phyloP scores from a whole-genome alignment of 176 grass and related monocot genomes.

The Musa beccarii region DNA sequence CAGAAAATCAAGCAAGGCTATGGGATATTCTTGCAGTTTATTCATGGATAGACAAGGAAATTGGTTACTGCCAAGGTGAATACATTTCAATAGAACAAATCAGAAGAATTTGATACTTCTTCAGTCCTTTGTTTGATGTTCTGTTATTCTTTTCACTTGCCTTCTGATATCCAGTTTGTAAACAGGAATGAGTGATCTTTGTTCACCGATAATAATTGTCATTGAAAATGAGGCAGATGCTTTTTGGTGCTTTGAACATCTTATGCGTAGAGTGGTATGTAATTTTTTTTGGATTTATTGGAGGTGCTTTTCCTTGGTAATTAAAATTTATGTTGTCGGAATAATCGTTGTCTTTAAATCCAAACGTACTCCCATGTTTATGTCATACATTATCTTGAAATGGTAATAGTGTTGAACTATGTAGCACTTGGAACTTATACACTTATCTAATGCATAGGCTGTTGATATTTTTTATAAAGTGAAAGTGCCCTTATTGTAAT shows the following conservation, averaged over 20 bases:
- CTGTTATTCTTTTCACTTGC: too few relatives aligned
- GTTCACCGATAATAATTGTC: constrained; percentile 85
- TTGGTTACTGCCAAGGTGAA: constrained; percentile 90
- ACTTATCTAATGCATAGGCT: too few relatives aligned
- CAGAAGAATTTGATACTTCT: too few relatives aligned
- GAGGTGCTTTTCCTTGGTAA: constrained; percentile 9
- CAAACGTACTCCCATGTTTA: too few relatives aligned
- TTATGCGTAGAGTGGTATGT: constrained; percentile 91
- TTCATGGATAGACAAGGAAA: constrained; percentile 90
- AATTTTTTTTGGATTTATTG: not conserved
- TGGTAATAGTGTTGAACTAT: too few relatives aligned
- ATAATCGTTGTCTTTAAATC: too few relatives aligned
- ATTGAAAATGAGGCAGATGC: constrained; percentile 96
- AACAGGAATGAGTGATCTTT: constrained; percentile 98
- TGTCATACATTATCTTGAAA: too few relatives aligned
- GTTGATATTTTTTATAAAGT: too few relatives aligned
- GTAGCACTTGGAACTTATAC: too few relatives aligned
- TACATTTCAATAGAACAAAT: constrained; percentile 1
- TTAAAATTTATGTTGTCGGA: not conserved
- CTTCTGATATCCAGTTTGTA: constrained; percentile 15
- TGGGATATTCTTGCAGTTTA: constrained; percentile 96
- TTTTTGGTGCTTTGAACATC: constrained; percentile 98
- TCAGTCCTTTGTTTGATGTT: too few relatives aligned
- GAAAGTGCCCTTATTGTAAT: too few relatives aligned
- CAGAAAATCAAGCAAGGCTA: constrained; percentile 56